Percentiles rank a stretch among this genome's conserved stretches.
Conservation (phyloP, 139 green algal genomes). For the Micractinium sp. region DNA sequence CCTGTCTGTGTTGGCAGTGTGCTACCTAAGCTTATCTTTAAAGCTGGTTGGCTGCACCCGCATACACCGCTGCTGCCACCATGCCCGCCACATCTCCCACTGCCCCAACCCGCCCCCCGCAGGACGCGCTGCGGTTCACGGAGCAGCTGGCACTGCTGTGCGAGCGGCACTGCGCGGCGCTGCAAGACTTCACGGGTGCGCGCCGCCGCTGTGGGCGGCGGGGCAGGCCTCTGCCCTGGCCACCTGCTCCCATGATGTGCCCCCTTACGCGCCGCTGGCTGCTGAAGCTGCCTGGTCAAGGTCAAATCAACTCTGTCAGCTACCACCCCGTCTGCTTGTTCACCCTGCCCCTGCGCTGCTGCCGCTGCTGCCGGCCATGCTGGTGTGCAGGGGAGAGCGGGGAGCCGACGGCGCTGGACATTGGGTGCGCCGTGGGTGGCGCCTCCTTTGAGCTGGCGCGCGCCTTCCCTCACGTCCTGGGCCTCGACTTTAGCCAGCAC, state of each 20-base stretch:
- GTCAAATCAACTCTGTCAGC: not conserved
- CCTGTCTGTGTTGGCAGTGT: too few relatives aligned
- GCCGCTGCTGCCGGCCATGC: not conserved
- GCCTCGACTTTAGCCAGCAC: conserved; percentile 66
- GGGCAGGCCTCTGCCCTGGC: not conserved
- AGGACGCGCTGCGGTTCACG: conserved; percentile 48
- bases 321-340: not conserved
- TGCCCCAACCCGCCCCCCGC: not conserved
- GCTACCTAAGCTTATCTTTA: too few relatives aligned
- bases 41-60: too few relatives aligned
- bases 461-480: conserved; percentile 69
- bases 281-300: not conserved
- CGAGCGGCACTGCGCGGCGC: conserved; percentile 50
- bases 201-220: not conserved
- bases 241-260: not conserved
- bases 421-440: conserved; percentile 80
- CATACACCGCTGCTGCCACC: too few relatives aligned
- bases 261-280: not conserved
- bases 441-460: conserved; percentile 71
- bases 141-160: conserved; percentile 42
- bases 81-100: too few relatives aligned
- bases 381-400: not conserved
- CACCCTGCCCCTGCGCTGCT: not conserved
- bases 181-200: conserved; percentile 58
- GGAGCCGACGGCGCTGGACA: conserved; percentile 63